Conservation (phyloP, 164 flowering plant species). For the Stephania cephalantha region DNA sequence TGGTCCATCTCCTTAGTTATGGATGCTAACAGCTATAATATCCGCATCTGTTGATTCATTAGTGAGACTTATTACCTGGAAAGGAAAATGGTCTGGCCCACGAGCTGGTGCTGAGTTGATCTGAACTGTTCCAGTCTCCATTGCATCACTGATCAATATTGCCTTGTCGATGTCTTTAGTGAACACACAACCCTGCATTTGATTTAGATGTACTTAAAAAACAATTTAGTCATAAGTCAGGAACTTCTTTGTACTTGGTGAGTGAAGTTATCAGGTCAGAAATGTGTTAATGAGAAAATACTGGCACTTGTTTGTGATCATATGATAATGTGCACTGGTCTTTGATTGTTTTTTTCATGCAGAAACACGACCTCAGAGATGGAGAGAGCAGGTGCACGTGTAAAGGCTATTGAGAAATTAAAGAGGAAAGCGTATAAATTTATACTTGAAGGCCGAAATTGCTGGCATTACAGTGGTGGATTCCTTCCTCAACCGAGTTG, state of each 20-base stretch:
- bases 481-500: constrained; percentile 84
- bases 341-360: background rate
- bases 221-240: background rate
- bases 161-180: constrained; percentile 97
- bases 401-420: background rate
- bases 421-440: background rate
- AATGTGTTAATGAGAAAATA: background rate
- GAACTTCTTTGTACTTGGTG: background rate
- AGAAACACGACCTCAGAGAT: background rate
- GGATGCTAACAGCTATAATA: background rate
- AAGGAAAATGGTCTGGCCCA: constrained; percentile 98
- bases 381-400: background rate
- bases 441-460: constrained; percentile 97
- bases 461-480: constrained; percentile 98
- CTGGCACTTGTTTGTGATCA: background rate
- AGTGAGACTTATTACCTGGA: constrained; percentile 53
- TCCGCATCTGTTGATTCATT: background rate
- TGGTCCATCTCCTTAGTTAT: background rate
- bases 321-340: background rate
- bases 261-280: background rate
- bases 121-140: constrained; percentile 96
- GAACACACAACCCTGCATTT: constrained; percentile 79
- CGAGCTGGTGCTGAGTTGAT: constrained; percentile 99
- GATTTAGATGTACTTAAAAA: background rate
- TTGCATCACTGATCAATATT: constrained; percentile 87